Percentiles rank a stretch among this genome's conserved stretches.
Conservation (phyloP, 257 asterid genomes). For the Petunia secreta region DNA sequence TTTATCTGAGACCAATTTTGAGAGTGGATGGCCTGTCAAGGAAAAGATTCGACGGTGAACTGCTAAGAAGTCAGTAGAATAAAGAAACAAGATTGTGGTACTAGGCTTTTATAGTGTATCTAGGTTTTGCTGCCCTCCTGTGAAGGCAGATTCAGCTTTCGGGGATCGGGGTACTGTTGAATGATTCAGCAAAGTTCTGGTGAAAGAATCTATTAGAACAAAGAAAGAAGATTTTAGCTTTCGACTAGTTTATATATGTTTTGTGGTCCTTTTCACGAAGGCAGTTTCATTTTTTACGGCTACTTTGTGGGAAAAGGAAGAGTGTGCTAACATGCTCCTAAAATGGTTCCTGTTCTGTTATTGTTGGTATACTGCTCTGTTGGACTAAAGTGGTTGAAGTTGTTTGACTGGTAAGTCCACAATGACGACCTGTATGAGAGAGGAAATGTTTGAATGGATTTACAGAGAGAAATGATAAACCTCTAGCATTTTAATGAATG, state of each 20-base stretch:
- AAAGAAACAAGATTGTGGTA: background rate
- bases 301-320: no score
- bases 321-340: no score
- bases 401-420: no score
- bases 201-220: background rate
- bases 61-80: background rate
- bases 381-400: no score
- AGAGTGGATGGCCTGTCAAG: background rate
- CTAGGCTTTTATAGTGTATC: background rate
- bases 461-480: background rate
- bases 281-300: no score
- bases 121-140: background rate
- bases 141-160: background rate
- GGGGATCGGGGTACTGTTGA: background rate
- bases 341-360: no score
- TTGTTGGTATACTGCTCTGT: no score
- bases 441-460: no score
- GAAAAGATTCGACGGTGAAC: background rate
- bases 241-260: background rate
- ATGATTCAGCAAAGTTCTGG: background rate
- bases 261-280: background rate
- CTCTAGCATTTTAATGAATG: background rate
- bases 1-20: background rate
- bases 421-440: no score
- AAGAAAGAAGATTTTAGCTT: background rate